Evolutionary conservation across 2,329 filamentous ascomycete genomes (phyloP).

Genomic region (Fusarium staphyleae): DNA sequence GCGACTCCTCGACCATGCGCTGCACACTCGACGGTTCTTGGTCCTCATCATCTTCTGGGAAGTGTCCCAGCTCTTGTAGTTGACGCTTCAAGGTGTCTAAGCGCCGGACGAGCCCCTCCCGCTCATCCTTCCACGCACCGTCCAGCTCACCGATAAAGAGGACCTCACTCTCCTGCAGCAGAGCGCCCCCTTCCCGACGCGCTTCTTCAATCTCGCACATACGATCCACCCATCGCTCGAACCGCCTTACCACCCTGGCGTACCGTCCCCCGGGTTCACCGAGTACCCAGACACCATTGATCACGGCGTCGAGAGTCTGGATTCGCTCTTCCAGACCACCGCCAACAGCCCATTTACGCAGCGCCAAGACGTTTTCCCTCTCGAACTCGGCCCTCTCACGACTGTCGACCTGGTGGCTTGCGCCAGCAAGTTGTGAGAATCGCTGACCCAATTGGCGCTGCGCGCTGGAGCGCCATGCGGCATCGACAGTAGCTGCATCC

Average conservation of each 20-base stretch:
- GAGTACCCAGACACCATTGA: conserved; percentile 65
- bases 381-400: conserved; percentile 56
- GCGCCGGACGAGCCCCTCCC: conserved; percentile 57
- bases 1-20: conserved; percentile 57
- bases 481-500: conserved; percentile 53
- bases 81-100: conserved; percentile 62
- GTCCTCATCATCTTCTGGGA: conserved; percentile 14
- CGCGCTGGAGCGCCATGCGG: conserved; percentile 65
- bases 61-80: conserved; percentile 54
- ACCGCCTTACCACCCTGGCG: conserved; percentile 59
- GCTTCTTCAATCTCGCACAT: conserved; percentile 57
- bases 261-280: conserved; percentile 64
- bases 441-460: conserved; percentile 54
- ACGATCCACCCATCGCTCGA: conserved; percentile 65
- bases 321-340: conserved; percentile 62
- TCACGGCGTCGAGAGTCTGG: conserved; percentile 62
- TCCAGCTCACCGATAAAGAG: conserved; percentile 65
- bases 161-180: conserved; percentile 46
- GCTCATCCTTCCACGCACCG: conserved; percentile 65
- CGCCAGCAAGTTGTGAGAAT: conserved; percentile 51
- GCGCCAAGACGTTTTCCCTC: conserved; percentile 57
- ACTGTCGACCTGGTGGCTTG: conserved; percentile 46
- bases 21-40: conserved; percentile 50
- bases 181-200: conserved; percentile 48
- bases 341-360: conserved; percentile 58